Evolutionary conservation across 495 filamentous ascomycete species (phyloP), one percentile per base, ranked within the genome.

Genomic region (Saxophila tyrrhenica): DNA sequence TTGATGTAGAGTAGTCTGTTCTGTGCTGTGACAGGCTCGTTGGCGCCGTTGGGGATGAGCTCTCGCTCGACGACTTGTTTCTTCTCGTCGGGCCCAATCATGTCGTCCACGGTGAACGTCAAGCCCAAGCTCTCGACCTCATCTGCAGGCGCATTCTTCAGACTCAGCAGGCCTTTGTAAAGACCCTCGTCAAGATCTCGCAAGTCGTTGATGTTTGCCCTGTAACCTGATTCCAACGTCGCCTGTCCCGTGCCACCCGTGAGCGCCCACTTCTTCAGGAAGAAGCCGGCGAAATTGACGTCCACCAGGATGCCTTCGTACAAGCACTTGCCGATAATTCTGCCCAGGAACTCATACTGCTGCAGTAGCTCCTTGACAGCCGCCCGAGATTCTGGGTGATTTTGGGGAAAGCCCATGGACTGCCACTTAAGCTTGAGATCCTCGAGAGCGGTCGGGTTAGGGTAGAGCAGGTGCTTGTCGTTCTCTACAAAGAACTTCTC

Each of bases 301-400:
- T 99, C 90, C 51, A 97, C 84, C 11, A 99, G 75, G 47, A 99
- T 97, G 1, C 91, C 90, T 70, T 99, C 92, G 61, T 99, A 99
- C 51, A 99, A 75, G 69, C 92, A 99, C 67, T 99, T 99, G 2
- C 92, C 92, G 42, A 99, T 83, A 24, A 97, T 77, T 7, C 92
- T 82, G 11, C 92, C 92, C 0, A 95, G 72, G 58, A 99, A 99
- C 63, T 97, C 91, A 64, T 90, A 97, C 10, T 83, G 79, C 52
- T 77, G 77, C 5, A 92, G 71, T 8, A 91, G 67, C 32, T 84
- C 75, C 11, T 70, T 69, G 17, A 89, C 73, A 11, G 69, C 65
- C 11, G 77, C 74, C 13, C 71, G 75, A 75, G 78, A 87, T 1
- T 78, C 75, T 0, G 68, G 43, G 22, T 69, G 73, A 21, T 69